Evolutionary conservation across 2,329 filamentous ascomycete genomes (phyloP).

Genomic region (Alternaria solani): DNA sequence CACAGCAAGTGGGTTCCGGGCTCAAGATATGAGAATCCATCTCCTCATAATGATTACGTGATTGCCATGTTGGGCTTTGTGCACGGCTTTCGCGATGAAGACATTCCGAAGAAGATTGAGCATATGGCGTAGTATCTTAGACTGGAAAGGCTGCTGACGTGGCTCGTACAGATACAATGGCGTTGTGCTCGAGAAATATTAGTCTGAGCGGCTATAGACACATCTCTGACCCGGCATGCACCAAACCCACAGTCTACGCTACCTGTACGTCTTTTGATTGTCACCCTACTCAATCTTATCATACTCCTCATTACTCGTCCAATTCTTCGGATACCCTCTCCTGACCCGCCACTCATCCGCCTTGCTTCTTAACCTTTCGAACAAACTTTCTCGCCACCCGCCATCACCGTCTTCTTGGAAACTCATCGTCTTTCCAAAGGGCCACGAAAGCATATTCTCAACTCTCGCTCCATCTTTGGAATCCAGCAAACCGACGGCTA

Average conservation of each 20-base stretch:
- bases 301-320: constrained; percentile 27
- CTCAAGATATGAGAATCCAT: not conserved
- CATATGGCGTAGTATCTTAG: not conserved
- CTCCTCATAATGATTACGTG: not conserved
- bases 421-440: constrained; percentile 41
- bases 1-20: not conserved
- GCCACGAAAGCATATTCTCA: constrained; percentile 57
- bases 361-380: constrained; percentile 44
- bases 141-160: not conserved
- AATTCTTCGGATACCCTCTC: constrained; percentile 47
- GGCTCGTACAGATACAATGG: not conserved
- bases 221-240: not conserved
- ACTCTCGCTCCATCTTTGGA: constrained; percentile 57
- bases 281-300: not conserved
- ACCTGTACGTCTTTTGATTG: not conserved
- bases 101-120: not conserved
- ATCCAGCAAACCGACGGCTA: constrained; percentile 58
- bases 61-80: not conserved
- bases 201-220: not conserved
- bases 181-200: not conserved
- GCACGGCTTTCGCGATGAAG: not conserved
- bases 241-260: not conserved
- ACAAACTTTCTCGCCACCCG: constrained; percentile 54
- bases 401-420: constrained; percentile 46
- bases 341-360: constrained; percentile 49